Conservation (phyloP, 2,329 filamentous ascomycete genomes). For the Xylariaceae sp. region DNA sequence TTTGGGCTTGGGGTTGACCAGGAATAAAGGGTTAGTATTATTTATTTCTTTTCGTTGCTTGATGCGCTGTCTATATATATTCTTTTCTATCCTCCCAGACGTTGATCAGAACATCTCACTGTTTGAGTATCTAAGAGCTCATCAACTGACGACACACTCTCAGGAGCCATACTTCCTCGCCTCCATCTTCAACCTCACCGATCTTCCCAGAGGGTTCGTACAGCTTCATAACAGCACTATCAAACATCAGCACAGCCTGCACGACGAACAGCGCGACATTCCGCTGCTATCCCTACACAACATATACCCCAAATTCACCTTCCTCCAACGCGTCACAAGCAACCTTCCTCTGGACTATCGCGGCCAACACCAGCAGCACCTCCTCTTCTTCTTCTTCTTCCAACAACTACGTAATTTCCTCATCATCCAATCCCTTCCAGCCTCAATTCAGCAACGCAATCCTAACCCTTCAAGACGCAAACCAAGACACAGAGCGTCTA, state of each 20-base stretch:
- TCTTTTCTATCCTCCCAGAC: no score
- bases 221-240: conserved; percentile 55
- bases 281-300: conserved; percentile 57
- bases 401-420: conserved; percentile 57
- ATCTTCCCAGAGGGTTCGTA: conserved; percentile 61
- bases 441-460: conserved; percentile 44
- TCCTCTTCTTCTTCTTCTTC: no score
- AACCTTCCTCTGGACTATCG: conserved; percentile 61
- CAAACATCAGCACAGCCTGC: conserved; percentile 50
- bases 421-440: conserved; percentile 51
- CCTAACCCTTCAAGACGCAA: conserved; percentile 20
- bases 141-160: background rate
- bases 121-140: no score
- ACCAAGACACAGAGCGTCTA: conserved; percentile 50
- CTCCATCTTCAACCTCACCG: conserved; percentile 1
- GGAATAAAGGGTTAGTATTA: conserved; percentile 30
- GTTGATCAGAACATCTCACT: no score
- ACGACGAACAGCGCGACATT: conserved; percentile 56
- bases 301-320: conserved; percentile 39
- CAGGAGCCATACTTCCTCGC: conserved; percentile 4
- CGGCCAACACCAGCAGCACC: conserved; percentile 23
- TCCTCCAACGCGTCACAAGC: conserved; percentile 35
- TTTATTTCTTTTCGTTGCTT: background rate
- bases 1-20: conserved; percentile 37
- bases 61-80: no score